Conservation (phyloP, 257 asterid genomes). For the Verbascum thapsus region DNA sequence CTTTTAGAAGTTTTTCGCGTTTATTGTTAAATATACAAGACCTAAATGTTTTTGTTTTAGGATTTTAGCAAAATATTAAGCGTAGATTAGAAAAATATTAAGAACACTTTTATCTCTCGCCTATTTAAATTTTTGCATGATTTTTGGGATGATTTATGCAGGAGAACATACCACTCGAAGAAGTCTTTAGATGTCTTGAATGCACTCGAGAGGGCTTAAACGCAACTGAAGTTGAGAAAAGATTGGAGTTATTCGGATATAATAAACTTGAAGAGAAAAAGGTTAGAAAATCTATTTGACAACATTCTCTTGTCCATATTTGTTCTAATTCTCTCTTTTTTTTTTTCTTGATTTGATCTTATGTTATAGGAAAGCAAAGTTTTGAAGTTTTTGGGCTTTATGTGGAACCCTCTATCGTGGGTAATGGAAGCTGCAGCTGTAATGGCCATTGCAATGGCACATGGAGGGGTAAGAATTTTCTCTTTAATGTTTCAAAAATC, state of each 20-base stretch:
- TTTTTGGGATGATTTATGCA: slow-evolving; percentile 26
- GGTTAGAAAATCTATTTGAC: slow-evolving; percentile 32
- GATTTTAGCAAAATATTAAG: no score
- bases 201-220: slow-evolving; percentile 48
- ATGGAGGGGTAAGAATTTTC: slow-evolving; percentile 56
- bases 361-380: slow-evolving; percentile 49
- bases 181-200: slow-evolving; percentile 46
- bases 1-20: not conserved
- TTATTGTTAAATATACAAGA: not conserved
- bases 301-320: not conserved
- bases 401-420: slow-evolving; percentile 71
- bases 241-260: slow-evolving; percentile 48
- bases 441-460: slow-evolving; percentile 68
- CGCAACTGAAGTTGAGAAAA: slow-evolving; percentile 36
- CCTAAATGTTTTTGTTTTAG: no score
- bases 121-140: not conserved
- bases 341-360: not conserved
- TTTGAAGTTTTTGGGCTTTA: slow-evolving; percentile 59
- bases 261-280: slow-evolving; percentile 60
- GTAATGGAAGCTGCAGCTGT: slow-evolving; percentile 74
- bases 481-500: no score
- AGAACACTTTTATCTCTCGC: not conserved
- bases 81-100: not conserved
- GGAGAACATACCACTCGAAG: slow-evolving; percentile 59
- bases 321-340: not conserved